Evolutionary conservation across 129 eudicot species (phyloP).

Genomic region (Ambrosia artemisiifolia): DNA sequence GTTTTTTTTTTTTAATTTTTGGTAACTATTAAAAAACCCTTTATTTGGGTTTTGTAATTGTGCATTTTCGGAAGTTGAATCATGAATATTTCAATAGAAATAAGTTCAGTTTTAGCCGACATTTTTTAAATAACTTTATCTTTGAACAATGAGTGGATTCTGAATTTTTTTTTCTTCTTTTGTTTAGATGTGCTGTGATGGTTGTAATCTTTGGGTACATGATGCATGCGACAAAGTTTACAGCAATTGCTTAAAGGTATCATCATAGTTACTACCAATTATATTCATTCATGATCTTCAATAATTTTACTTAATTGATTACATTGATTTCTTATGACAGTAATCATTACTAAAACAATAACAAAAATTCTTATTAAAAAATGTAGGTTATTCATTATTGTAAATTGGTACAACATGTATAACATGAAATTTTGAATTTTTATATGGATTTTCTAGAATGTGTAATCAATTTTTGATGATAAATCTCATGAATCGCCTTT

Average conservation of each 20-base stretch:
- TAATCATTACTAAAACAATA: too few relatives aligned
- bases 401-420: too few relatives aligned
- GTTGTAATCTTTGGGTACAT: slow-evolving; percentile 94
- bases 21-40: too few relatives aligned
- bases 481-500: not conserved
- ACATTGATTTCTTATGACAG: slow-evolving; percentile 28
- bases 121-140: not conserved
- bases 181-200: slow-evolving; percentile 77
- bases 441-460: not conserved
- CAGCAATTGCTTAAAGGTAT: slow-evolving; percentile 55
- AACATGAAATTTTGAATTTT: slow-evolving; percentile 13
- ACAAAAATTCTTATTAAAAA: too few relatives aligned
- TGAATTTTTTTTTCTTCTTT: slow-evolving; percentile 15
- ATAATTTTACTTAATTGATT: slow-evolving; percentile 1
- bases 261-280: slow-evolving; percentile 9
- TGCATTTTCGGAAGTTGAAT: not conserved
- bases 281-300: slow-evolving; percentile 3
- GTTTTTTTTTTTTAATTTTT: too few relatives aligned
- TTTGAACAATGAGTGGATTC: not conserved
- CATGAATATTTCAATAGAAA: slow-evolving; percentile 28
- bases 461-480: not conserved
- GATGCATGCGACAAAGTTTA: slow-evolving; percentile 59
- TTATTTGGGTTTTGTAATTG: too few relatives aligned
- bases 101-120: slow-evolving; percentile 44
- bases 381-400: too few relatives aligned